These are phyloP conservation scores for Microdochium trichocladiopsis DNA, from an alignment of 2,329 filamentous ascomycete genomes.

Conservation along the genomic window DNA sequence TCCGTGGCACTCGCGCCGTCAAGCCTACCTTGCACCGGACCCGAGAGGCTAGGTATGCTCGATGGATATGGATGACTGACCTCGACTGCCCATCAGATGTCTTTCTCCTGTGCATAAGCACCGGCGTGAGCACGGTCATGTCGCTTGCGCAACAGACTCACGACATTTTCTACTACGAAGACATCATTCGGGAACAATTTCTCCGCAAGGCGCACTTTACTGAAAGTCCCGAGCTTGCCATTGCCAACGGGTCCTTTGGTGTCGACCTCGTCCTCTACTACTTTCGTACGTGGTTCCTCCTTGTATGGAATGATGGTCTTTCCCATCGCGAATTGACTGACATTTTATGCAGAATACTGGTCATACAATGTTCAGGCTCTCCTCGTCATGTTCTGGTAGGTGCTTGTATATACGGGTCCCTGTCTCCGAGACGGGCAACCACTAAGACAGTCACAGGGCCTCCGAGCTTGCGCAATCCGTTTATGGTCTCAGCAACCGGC, in stretches of 20 bases:
- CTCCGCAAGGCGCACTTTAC: constrained; percentile 6
- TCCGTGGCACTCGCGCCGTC: no score
- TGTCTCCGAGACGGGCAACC: no score
- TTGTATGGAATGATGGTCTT: no score
- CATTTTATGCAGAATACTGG: constrained; percentile 12
- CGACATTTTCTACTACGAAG: constrained; percentile 10
- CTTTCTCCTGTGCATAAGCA: constrained; percentile 12
- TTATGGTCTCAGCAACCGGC: constrained; percentile 7
- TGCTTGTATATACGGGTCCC: no score
- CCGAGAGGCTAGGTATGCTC: no score
- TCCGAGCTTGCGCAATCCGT: constrained; percentile 6
- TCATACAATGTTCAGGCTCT: constrained; percentile 15
- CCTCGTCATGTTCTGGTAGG: constrained; percentile 15
- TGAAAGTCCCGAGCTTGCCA: constrained; percentile 15
- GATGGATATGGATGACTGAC: neutral
- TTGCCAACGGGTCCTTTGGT: constrained; percentile 15
- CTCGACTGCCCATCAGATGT: constrained; percentile 8
- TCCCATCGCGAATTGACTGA: neutral
- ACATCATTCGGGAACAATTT: constrained; percentile 11
- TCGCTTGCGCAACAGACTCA: constrained; percentile 15
- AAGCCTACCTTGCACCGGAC: no score
- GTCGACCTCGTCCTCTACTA: constrained; percentile 16
- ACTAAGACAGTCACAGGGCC: no score
- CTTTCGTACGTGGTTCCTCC: constrained; percentile 12
- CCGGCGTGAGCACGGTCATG: constrained; percentile 11